phyloP scores from a whole-genome alignment of 1,139 yeast species.

The Suhomyces choctaworum region DNA sequence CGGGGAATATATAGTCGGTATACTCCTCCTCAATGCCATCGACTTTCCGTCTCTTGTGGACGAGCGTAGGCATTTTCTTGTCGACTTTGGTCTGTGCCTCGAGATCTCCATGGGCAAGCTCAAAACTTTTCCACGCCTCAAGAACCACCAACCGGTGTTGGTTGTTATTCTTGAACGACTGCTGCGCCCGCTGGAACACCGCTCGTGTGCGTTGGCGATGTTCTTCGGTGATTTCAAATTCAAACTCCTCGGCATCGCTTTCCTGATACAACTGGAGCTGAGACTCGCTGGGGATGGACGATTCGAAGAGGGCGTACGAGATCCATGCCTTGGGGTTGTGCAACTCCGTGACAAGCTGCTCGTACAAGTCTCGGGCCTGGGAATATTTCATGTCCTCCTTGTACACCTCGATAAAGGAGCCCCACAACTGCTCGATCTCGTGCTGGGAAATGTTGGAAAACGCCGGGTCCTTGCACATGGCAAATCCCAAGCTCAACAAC shows the following conservation, averaged over 20 bases:
- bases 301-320: slow-evolving; percentile 68
- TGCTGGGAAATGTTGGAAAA: neutral
- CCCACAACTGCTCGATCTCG: slow-evolving; percentile 36
- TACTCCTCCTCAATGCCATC: slow-evolving; percentile 56
- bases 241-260: slow-evolving; percentile 49
- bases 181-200: slow-evolving; percentile 58
- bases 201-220: slow-evolving; percentile 54
- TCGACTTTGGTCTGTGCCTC: slow-evolving; percentile 37
- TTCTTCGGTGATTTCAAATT: slow-evolving; percentile 51
- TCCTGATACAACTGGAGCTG: slow-evolving; percentile 47
- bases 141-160: slow-evolving; percentile 55
- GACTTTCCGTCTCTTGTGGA: slow-evolving; percentile 45
- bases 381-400: slow-evolving; percentile 59
- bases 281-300: slow-evolving; percentile 58
- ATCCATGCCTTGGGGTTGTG: slow-evolving; percentile 58
- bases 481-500: slow-evolving; percentile 54
- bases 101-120: slow-evolving; percentile 57
- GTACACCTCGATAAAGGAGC: slow-evolving; percentile 56
- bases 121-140: slow-evolving; percentile 69
- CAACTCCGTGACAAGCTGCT: slow-evolving; percentile 36
- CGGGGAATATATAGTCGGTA: slow-evolving; percentile 69
- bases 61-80: slow-evolving; percentile 57
- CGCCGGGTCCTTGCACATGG: slow-evolving; percentile 17
- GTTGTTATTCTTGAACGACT: slow-evolving; percentile 40
- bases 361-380: slow-evolving; percentile 56